Evolutionary conservation across 345 rosid genomes (phyloP).

Genomic region (Murraya paniculata): DNA sequence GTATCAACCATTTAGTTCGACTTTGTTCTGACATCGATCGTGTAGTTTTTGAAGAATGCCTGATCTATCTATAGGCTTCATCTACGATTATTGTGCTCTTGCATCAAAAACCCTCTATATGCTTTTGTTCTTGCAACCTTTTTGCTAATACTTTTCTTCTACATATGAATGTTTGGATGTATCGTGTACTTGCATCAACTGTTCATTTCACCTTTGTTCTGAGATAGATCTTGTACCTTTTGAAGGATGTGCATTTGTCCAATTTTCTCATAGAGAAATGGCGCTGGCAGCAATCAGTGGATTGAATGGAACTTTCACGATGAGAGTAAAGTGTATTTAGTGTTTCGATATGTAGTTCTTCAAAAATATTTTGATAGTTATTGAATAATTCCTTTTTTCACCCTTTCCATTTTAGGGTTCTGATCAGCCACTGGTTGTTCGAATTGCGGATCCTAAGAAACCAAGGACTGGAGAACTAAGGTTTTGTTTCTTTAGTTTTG

Average conservation of each 20-base stretch:
- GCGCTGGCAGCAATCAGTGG: constrained; percentile 80
- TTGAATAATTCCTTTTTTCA: constrained; percentile 8
- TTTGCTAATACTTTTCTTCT: neutral
- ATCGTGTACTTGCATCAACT: neutral
- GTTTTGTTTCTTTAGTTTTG: constrained; percentile 31
- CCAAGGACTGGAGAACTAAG: constrained; percentile 67
- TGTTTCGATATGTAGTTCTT: constrained; percentile 8
- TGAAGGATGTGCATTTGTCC: constrained; percentile 84
- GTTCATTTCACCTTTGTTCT: constrained; percentile 7
- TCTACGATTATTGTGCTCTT: neutral
- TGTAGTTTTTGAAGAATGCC: constrained; percentile 38
- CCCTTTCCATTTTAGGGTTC: constrained; percentile 57
- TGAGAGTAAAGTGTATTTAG: constrained; percentile 51
- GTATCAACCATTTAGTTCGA: neutral
- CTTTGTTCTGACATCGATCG: constrained; percentile 20
- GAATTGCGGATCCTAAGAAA: constrained; percentile 79
- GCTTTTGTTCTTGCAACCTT: neutral
- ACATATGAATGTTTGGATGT: neutral
- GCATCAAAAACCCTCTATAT: neutral
- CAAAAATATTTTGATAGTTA: constrained; percentile 16
- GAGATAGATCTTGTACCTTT: constrained; percentile 21
- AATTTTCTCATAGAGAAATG: constrained; percentile 70
- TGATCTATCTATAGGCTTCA: neutral
- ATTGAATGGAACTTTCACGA: constrained; percentile 66
- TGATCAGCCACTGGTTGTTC: constrained; percentile 73